Base-by-base conservation (phyloP, 257 asterid genomes). In the Penstemon eatonii region DNA sequence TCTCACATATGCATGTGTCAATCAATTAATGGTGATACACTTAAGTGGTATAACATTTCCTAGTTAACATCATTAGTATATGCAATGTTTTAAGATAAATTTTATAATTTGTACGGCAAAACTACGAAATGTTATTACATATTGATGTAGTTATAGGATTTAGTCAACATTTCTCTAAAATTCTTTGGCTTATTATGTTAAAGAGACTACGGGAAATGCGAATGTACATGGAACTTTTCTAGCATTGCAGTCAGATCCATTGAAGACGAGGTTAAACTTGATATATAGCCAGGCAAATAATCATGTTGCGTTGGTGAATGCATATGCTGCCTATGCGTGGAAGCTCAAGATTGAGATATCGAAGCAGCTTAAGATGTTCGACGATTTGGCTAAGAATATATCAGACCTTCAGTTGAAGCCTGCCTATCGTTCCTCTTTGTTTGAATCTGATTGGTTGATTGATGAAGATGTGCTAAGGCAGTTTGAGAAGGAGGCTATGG, bases 401-500 rank as follows among this genome's bases (percentile, higher is more conserved):
- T 65, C 85, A 0, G 99, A 93, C 67, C 85, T 90, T 77, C 95
- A 89, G 56, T 33, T 75, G 60, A 90, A 85, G 78, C 87, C 80
- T 63, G 77, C 71, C 44, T 90, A 92, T 73, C 85, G 82, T 10
- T 63, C 83, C 6, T 85, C 86, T 7, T 72, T 91, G 81, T 90
- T 90, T 63, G 95, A 88, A 42, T 77, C 97, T 7, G 85, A 85
- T 60, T 93, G 95, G 33, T 93, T 93, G 2, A 74, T 87, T 60
- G 98, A 92, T 63, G 98, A 92, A 74, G 98, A 92, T 74, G 84
- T 85, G 57, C 80, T 90, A 82, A 89, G 90, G 83, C 98, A 90
- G 64, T 92, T 92, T 58, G 98, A 90, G 84, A 92, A 92, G 81
- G 98, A 90, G 84, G 98, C 89, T 19, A 92, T 88, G 83, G 98